These are phyloP conservation scores for Periconia sp. DNA, from an alignment of 2,329 filamentous ascomycete species.

Conservation along the genomic window DNA sequence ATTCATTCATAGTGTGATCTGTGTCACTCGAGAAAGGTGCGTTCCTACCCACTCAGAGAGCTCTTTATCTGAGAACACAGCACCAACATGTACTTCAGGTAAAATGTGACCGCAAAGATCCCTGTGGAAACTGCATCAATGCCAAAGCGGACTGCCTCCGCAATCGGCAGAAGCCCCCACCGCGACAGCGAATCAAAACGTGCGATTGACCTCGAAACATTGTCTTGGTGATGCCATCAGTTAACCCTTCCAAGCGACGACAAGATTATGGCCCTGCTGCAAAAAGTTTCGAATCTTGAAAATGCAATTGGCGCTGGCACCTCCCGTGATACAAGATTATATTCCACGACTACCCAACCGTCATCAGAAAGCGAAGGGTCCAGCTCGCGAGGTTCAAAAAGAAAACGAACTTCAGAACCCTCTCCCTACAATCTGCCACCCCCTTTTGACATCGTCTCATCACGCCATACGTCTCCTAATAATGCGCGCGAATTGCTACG, in stretches of 20 bases:
- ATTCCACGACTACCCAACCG: no score
- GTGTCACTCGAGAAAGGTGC: slow-evolving; percentile 32
- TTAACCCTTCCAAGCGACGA: slow-evolving; percentile 22
- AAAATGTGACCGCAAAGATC: slow-evolving; percentile 38
- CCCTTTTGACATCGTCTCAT: slow-evolving; percentile 19
- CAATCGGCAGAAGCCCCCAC: slow-evolving; percentile 29
- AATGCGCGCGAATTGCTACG: slow-evolving; percentile 30
- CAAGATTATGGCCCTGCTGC: slow-evolving; percentile 31
- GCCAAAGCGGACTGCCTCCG: slow-evolving; percentile 33
- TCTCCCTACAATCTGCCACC: not conserved
- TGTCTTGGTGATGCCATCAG: not conserved
- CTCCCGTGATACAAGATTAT: not conserved
- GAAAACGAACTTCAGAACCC: not conserved
- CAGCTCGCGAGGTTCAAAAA: no score
- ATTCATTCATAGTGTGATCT: slow-evolving; percentile 22
- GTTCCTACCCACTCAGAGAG: slow-evolving; percentile 3
- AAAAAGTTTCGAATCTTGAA: slow-evolving; percentile 29
- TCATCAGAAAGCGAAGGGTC: no score
- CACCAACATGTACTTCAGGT: slow-evolving; percentile 22
- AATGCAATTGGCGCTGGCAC: slow-evolving; percentile 17
- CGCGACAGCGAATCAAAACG: slow-evolving; percentile 29
- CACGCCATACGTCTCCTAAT: slow-evolving; percentile 21
- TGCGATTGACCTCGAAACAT: slow-evolving; percentile 8
- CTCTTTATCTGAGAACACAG: not conserved
- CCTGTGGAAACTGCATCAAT: slow-evolving; percentile 31